Evolutionary conservation across 371 early-diverging fungal genomes (phyloP), one percentile per base, ranked within the genome.

Genomic region (Choanephora cucurbitarum): DNA sequence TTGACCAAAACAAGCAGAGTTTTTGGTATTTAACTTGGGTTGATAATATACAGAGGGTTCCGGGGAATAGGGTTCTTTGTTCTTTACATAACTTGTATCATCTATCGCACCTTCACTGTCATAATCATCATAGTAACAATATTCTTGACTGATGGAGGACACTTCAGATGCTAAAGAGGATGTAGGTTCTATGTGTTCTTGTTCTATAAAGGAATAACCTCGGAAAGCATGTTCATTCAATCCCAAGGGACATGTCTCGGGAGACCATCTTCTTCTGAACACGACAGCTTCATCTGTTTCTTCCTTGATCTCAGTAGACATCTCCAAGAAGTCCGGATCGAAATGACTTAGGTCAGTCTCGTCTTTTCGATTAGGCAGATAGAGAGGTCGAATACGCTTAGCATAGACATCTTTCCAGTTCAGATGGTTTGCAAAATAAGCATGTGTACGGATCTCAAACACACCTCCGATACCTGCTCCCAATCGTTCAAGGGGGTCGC

Each of bases 381-480:
- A 89, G 10, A 81, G 80, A 14, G 88, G 86, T n/a, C 62, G 72
- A 18, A 86, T 78, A 7, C 81, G 77, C 55, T 85, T 84, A 49
- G 85, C 77, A 49, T 82, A 81, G 5, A 91, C 84, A 44, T 86
- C 85, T 56, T 83, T 82, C 89, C 90, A 92, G 73, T 86, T 83
- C 23, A 89, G 72, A 34, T 72, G 72, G 0, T 33, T 28, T 3
- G 53, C 52, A 70, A 92, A 89, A 61, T 86, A 92, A 11, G 86
- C 77, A 50, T 90, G 90, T 0, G 76, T 69, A 49, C 87, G 79
- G 63, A 92, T 75, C 31, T 81, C 81, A n/a, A 72, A 75, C 0
- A 84, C 81, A 50, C 83, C 90, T 11, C 72, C 61, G 15, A 34
- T 9, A 39, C 69, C 33, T 82, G 83, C 46, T 73, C 84, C 90